Base-by-base conservation (phyloP, 441 rosid genomes). In the Dalechampia spathulata region DNA sequence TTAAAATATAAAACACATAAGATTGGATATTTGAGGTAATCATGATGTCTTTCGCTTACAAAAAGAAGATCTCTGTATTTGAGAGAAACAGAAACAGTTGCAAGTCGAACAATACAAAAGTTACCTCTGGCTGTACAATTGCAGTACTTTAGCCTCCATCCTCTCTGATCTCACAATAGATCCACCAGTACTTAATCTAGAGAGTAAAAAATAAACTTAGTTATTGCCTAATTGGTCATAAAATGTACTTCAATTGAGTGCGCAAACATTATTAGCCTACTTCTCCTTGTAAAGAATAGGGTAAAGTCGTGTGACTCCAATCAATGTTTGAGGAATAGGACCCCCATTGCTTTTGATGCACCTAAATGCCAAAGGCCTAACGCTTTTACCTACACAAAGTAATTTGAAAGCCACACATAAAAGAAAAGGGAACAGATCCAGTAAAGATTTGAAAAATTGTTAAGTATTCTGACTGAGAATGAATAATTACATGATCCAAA, bases 291-390 rank as follows among this genome's bases (percentile, higher is more conserved):
- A 94, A 15, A 90, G 79, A 68, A 86, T 63, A 47, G 99, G 97
- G 64, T 94, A 94, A 63, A 90, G 64, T 32, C 99, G 79, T 57
- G 86, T 83, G 52, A 94, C 78, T 72, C 99, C 99, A 60, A 86
- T 79, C 70, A 90, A 59, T 39, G 95, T 84, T 71, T 57, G 68
- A 49, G 96, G 95, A 46, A 94, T 83, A 62, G 77, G 79, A 68
- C 96, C 99, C 11, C 99, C 96, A 66, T 76, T 75, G 67, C 86
- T 66, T 76, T 90, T 94, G 76, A 94, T 87, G 78, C 97, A 87
- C 70, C 87, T 80, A 65, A 90, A 84, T 51, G 95, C 85, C 77
- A 94, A 67, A 75, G 99, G 64, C 65, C 76, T 70, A 62, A 61
- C 61, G 64, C 66, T 75, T 75, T 83, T 87, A 70, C 96, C 99